Conservation (phyloP, 495 filamentous ascomycete genomes). For the Staphylotrichum longicolle region DNA sequence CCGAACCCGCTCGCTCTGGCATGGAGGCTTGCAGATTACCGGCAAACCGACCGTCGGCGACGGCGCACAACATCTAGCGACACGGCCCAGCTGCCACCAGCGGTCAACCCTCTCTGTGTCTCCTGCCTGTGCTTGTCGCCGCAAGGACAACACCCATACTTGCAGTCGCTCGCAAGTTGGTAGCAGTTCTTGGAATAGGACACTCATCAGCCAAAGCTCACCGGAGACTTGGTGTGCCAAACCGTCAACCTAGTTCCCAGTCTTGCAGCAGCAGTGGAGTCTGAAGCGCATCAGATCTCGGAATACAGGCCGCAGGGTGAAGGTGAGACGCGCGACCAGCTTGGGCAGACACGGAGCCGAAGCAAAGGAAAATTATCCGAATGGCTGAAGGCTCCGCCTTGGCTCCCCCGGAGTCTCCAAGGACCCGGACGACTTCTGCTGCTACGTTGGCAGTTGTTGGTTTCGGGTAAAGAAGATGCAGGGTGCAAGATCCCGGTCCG, state of each 20-base stretch:
- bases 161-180: too few relatives aligned
- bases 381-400: constrained; percentile 6
- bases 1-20: constrained; percentile 7
- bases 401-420: constrained; percentile 17
- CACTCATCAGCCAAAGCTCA: too few relatives aligned
- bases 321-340: neutral
- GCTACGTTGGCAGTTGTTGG: constrained; percentile 8
- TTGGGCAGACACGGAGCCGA: constrained; percentile 8
- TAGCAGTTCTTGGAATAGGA: too few relatives aligned
- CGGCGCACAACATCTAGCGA: neutral
- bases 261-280: neutral
- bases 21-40: constrained; percentile 4
- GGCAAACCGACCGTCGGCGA: neutral
- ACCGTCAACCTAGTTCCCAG: too few relatives aligned
- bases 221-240: too few relatives aligned
- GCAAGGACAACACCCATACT: too few relatives aligned
- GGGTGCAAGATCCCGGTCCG: constrained; percentile 1
- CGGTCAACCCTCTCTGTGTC: neutral
- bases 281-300: neutral
- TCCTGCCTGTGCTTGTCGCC: neutral
- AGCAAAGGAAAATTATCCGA: constrained; percentile 27
- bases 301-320: neutral
- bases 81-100: neutral
- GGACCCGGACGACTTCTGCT: constrained; percentile 23
- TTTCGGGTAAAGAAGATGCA: constrained; percentile 23